Evolutionary conservation across 2,329 filamentous ascomycete species (phyloP), one percentile per base, ranked within the genome.

Genomic region (Botrytis squamosa): DNA sequence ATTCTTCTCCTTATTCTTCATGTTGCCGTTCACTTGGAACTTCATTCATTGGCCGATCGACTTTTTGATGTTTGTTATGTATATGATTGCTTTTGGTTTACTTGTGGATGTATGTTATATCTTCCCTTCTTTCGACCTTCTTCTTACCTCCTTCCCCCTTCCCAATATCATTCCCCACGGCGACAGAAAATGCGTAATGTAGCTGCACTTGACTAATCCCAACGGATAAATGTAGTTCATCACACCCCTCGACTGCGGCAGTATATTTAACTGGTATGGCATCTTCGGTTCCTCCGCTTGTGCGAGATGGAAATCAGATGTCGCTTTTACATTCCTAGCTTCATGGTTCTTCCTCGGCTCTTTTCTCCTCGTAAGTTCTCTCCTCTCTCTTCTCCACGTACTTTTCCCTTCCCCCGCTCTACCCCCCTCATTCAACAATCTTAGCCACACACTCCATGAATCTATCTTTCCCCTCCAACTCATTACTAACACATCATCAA

Each of bases 241-340:
- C 93, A 66, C 97, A 87, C 82, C 97, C 93, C 78, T 93, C 92
- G 93, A 97, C 67, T 92, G 88, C 79, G 92, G 94, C 71, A 88
- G 87, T 10, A 90, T 88, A 52, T 98, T 88, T 80, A 97, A 94
- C 80, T 97, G 92, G 49, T 97, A 86, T 79, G 97, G 93, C 2
- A 96, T 85, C 1, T 97, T 88, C 81, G 97, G 95, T 2, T 94
- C 90, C 76, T 83, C 86, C 64, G 81, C 81, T n/a, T 95, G 92
- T 82, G 86, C 88, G 74, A 87, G 89, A 78, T 92, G 89, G 87
- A 93, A 92, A 83, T 88, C 92, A 59, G 85, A 80, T 68, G 71
- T 80, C 8, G 78, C 79, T 1, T 80, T 80, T 60, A 18, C 64
- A 10, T 80, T 80, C 67, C 65, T 79, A 9, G 75, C 76, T 14